Evolutionary conservation across 768 basidiomycete genomes (phyloP).

Genomic region (Pleurotus sapidus): DNA sequence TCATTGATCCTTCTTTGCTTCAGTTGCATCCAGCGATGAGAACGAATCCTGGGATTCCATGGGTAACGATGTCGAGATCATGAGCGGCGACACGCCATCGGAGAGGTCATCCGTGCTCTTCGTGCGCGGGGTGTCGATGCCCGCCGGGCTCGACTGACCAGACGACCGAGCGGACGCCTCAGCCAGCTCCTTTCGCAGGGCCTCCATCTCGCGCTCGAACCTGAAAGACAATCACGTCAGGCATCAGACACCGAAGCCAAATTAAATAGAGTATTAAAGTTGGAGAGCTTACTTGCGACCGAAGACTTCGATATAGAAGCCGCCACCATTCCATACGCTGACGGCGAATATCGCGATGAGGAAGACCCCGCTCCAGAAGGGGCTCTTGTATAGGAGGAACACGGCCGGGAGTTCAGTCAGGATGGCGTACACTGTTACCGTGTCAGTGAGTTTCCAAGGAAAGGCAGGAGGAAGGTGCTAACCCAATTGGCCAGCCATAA

Average conservation of each 20-base stretch:
- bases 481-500: slow-evolving; percentile 87
- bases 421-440: slow-evolving; percentile 67
- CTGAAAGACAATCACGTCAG: slow-evolving; percentile 33
- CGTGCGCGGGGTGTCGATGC: slow-evolving; percentile 13
- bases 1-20: slow-evolving; percentile 28
- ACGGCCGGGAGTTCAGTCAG: slow-evolving; percentile 86
- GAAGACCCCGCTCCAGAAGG: slow-evolving; percentile 75
- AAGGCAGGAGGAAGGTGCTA: slow-evolving; percentile 20
- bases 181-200: slow-evolving; percentile 85
- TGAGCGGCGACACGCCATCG: slow-evolving; percentile 38
- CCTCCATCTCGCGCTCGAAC: slow-evolving; percentile 91
- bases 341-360: slow-evolving; percentile 79
- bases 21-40: slow-evolving; percentile 6
- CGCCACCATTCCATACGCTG: slow-evolving; percentile 94
- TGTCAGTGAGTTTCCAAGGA: background rate
- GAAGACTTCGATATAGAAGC: slow-evolving; percentile 96
- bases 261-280: background rate
- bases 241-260: slow-evolving; percentile 7
- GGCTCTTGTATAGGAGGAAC: slow-evolving; percentile 77
- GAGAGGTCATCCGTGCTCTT: slow-evolving; percentile 33
- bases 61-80: slow-evolving; percentile 30
- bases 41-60: slow-evolving; percentile 21
- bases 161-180: slow-evolving; percentile 54
- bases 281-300: slow-evolving; percentile 73
- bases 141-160: slow-evolving; percentile 46